Base-by-base conservation (phyloP, 176 grass and related monocot species). In the Puya raimondii region DNA sequence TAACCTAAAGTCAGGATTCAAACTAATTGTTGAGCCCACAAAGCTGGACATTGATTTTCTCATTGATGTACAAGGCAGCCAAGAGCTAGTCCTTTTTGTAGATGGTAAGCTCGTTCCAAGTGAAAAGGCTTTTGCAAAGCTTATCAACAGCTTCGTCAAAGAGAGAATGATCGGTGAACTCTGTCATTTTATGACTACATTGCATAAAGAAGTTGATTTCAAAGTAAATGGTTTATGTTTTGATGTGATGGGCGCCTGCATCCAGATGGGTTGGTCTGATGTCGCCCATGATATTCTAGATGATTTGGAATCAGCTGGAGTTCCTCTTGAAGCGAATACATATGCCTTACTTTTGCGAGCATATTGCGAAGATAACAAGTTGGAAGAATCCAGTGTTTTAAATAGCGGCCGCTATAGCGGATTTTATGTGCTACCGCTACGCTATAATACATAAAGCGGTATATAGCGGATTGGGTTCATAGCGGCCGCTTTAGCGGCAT, bases 221-320 rank as follows among this genome's bases (percentile, higher is more conserved):
- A 26, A 68, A 67, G 49, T 72, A 82, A 51, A 73, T 70, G 52
- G 64, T 77, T 56, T 80, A 22, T 74, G 82, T 56, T 65, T 26
- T 22, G 84, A 83, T 72, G 79, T 83, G 54, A 79, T 90, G 23
- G 80, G 48, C 81, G 81, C 76, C 47, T 92, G 81, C 73, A 85
- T 90, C 85, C 84, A 83, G 68, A 79, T 92, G 77, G 79, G 79
- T 70, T 92, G 89, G 86, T 79, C 90, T 71, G 81, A 90, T 87
- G 71, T 65, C 33, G 74, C 93, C 73, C 86, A 97, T 67, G 93
- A 97, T 79, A 87, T 83, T 50, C 51, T 92, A 13, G 89, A 90
- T 81, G 65, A 79, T 71, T 80, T 97, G 59, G 84, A 90, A 57
- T 74, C 68, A 51, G 89, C 67, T 33, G 64, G 64, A 71, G 68